Conservation (phyloP, 2,329 filamentous ascomycete genomes). For the Epichloe sibirici region DNA sequence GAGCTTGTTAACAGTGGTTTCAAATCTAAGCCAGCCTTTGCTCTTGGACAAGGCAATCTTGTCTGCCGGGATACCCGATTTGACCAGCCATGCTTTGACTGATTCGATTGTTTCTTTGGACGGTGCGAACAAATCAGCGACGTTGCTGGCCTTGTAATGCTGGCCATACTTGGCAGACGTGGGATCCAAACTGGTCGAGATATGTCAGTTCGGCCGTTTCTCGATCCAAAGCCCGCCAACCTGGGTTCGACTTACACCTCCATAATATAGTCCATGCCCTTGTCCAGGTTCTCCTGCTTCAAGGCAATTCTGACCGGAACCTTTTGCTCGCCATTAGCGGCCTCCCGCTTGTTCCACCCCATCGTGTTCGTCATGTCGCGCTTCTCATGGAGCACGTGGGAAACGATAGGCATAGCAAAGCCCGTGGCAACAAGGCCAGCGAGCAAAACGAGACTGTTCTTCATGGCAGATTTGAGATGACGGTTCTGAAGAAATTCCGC, state of each 20-base stretch:
- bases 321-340: constrained; percentile 8
- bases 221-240: background rate
- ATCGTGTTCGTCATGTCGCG: constrained; percentile 9
- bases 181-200: constrained; percentile 24
- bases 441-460: constrained; percentile 9
- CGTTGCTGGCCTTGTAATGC: constrained; percentile 32
- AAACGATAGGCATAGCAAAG: constrained; percentile 8
- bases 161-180: constrained; percentile 31
- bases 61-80: constrained; percentile 34
- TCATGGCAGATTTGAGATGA: constrained; percentile 7
- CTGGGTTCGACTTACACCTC: constrained; percentile 19
- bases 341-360: constrained; percentile 15
- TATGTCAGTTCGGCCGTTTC: background rate
- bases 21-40: constrained; percentile 41
- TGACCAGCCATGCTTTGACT: constrained; percentile 41
- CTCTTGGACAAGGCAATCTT: constrained; percentile 37
- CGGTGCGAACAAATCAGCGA: constrained; percentile 31
- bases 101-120: constrained; percentile 31
- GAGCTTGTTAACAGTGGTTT: constrained; percentile 39
- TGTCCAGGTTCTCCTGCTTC: constrained; percentile 32
- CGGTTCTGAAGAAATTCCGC: background rate
- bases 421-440: constrained; percentile 10
- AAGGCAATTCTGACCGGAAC: constrained; percentile 31
- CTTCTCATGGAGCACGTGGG: constrained; percentile 22
- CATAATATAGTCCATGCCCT: constrained; percentile 29